Base-by-base conservation (phyloP, 2,329 filamentous ascomycete genomes). In the Ceratocystis variospora region DNA sequence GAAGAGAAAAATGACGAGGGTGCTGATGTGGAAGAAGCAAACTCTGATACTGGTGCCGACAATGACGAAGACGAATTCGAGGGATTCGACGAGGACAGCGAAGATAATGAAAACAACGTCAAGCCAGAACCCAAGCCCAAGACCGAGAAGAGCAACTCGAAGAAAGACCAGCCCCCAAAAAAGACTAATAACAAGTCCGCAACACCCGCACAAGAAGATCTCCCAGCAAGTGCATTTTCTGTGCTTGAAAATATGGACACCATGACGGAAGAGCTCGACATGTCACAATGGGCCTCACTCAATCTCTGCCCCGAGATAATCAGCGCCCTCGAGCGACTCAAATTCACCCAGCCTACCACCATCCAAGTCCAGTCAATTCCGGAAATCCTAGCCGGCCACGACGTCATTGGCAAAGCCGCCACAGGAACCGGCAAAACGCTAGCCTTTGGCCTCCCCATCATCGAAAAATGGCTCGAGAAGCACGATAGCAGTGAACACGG, bases 391-490 rank as follows among this genome's bases (percentile, higher is more conserved):
- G 83, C 84, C 5, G 93, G 93, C 0, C 88, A 89, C 73, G 93
- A 99, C 75, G 87, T 97, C 17, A 88, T 99, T 69, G 94, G 94
- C 53, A 99, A 99, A 77, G 94, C 94, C 1, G 88, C 93, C 10
- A 99, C 94, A 0, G 94, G 94, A 70, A 97, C 94, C 15, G 94
- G 94, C 71, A 99, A 99, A 77, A 99, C 94, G 0, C 79, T 99
- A 57, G 93, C 94, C 0, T 99, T 96, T 75, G 90, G 88, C 0
- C 91, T 99, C 69, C 94, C 94, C 0, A 94, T 99, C 66, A 79
- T 97, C 8, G 92, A 99, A 75, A 81, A 83, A 66, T 96, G 87
- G 80, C 76, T 99, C 46, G 74, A 75, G 53, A 74, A 73, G 15
- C 72, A 72, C 25, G 75, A 73, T 62, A 66, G 70, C 66, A 71